These are phyloP conservation scores for Candida montana DNA, from an alignment of 805 yeast genomes.

Conservation along the genomic window DNA sequence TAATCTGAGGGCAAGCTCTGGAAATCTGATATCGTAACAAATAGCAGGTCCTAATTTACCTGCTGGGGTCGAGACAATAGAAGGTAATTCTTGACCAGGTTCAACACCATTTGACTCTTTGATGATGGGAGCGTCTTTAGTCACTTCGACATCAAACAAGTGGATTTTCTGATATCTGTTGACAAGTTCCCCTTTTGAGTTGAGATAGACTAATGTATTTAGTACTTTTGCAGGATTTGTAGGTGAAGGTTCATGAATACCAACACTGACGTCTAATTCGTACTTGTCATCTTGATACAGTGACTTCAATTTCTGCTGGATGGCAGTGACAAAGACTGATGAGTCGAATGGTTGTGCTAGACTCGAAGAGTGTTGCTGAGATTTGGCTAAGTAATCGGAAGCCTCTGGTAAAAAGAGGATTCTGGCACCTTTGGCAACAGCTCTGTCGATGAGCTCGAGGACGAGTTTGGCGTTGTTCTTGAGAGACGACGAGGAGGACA, in stretches of 20 bases:
- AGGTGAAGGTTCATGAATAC: constrained; percentile 77
- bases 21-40: constrained; percentile 86
- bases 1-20: constrained; percentile 66
- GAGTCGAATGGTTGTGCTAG: constrained; percentile 46
- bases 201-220: constrained; percentile 71
- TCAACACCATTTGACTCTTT: constrained; percentile 75
- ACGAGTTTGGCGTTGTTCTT: constrained; percentile 56
- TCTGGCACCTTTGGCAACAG: constrained; percentile 54
- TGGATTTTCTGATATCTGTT: constrained; percentile 82
- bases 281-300: constrained; percentile 26
- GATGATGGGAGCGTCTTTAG: constrained; percentile 64
- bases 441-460: constrained; percentile 52
- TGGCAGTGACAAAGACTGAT: constrained; percentile 36
- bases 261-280: constrained; percentile 65
- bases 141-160: constrained; percentile 79
- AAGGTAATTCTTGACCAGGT: constrained; percentile 55
- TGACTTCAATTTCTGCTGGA: constrained; percentile 39
- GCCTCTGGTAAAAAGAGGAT: constrained; percentile 91
- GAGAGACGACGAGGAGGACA: constrained; percentile 67
- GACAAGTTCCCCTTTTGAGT: constrained; percentile 55
- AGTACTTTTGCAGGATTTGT: constrained; percentile 41
- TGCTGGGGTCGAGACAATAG: constrained; percentile 53
- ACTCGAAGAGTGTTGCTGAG: constrained; percentile 45
- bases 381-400: constrained; percentile 71
- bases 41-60: constrained; percentile 69